These are phyloP conservation scores for Neonectria hederae DNA, from an alignment of 2,329 filamentous ascomycete species.

Conservation along the genomic window DNA sequence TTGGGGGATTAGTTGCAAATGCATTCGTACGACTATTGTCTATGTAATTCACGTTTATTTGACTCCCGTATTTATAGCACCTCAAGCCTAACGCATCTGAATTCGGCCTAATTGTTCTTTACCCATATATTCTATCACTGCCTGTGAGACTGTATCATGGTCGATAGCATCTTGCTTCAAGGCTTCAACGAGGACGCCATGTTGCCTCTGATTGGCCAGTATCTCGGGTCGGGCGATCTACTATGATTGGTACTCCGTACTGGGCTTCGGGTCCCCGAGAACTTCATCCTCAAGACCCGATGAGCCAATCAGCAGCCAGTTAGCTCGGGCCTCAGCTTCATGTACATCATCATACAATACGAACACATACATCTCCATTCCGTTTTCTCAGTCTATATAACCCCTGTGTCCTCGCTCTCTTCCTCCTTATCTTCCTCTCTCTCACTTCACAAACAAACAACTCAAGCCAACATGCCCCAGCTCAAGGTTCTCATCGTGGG, in stretches of 20 bases:
- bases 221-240: background rate
- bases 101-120: no score
- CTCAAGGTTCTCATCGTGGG: constrained; percentile 43
- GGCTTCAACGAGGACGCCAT: background rate
- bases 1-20: no score
- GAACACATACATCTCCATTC: no score
- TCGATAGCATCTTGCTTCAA: no score
- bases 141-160: no score
- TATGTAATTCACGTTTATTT: no score
- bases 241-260: background rate
- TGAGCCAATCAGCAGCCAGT: background rate
- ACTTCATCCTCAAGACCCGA: background rate
- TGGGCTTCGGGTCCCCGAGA: background rate
- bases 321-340: background rate
- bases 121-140: no score
- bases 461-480: constrained; percentile 24
- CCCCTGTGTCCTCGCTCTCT: background rate
- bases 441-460: background rate
- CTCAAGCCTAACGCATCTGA: no score
- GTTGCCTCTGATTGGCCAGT: constrained; percentile 10
- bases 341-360: background rate
- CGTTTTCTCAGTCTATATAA: background rate
- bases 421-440: no score
- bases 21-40: no score
- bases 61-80: no score